A percentile compares a stretch with the other conserved stretches of the same genome.
phyloP scores from a whole-genome alignment of 768 basidiomycete species.

The Auricularia heimuer region DNA sequence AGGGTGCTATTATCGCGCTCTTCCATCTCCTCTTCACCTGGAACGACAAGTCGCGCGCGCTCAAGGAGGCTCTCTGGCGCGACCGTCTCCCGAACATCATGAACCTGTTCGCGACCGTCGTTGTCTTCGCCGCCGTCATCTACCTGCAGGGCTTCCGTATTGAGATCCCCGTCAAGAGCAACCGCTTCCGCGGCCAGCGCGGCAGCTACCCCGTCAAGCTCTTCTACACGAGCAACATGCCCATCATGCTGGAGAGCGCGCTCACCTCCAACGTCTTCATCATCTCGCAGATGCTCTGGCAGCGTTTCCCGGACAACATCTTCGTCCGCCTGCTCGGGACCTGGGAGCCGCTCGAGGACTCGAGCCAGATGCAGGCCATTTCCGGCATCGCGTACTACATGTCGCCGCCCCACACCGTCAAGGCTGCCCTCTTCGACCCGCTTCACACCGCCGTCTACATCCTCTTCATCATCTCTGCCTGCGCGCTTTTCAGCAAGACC shows the following conservation, averaged over 20 bases:
- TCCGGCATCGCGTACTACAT: constrained; percentile 97
- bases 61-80: constrained; percentile 97
- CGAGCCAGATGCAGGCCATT: constrained; percentile 79
- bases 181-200: constrained; percentile 91
- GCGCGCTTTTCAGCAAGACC: constrained; percentile 96
- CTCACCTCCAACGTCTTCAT: constrained; percentile 92
- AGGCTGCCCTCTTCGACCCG: constrained; percentile 80
- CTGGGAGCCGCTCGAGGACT: constrained; percentile 99
- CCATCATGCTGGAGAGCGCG: constrained; percentile 96
- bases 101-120: constrained; percentile 88
- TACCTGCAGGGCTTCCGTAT: constrained; percentile 99
- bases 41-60: constrained; percentile 95
- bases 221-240: constrained; percentile 99
- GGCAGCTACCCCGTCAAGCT: constrained; percentile 95
- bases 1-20: constrained; percentile 89
- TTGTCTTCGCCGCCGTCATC: constrained; percentile 91
- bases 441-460: constrained; percentile 90
- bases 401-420: constrained; percentile 92
- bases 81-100: constrained; percentile 95
- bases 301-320: constrained; percentile 84
- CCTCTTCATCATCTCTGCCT: constrained; percentile 84
- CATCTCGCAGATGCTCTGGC: constrained; percentile 89
- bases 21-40: constrained; percentile 98
- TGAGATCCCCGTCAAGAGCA: constrained; percentile 97
- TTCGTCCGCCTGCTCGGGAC: constrained; percentile 84